Evolutionary conservation across 805 yeast species (phyloP), one percentile per base, ranked within the genome.

Genomic region (Blastobotrys parvus): DNA sequence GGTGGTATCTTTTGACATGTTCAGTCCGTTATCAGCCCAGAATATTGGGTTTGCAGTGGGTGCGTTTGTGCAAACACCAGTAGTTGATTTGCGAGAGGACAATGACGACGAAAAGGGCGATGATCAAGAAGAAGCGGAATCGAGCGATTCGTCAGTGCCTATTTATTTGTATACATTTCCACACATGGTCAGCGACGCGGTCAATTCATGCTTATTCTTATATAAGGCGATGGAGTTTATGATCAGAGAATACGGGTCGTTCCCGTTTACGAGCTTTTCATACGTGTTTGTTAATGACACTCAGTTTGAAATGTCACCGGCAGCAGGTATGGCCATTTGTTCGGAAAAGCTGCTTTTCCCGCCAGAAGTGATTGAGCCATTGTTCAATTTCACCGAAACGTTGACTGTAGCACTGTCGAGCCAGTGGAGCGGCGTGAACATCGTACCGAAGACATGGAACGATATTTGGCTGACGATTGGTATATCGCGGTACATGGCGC

Each of bases 21-120:
- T 80, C 56, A 84, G 80, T 43, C 95, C 97, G 0, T 82, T 87
- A 1, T 81, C 94, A 30, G 86, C 98, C 0, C 97, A 89, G 52
- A 97, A 90, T 61, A 70, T 92, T 17, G 97, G 97, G 0, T 92
- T 94, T 80, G 89, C 95, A 0, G 75, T 88, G 3, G 98, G 97
- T 0, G 81, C 95, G 2, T 92, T 90, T 59, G 79, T 80, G 34
- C 74, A 75, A 42, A 65, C 78, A 2, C 75, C 78, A 0, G 54
- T 87, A 23, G 60, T 78, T 5, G 75, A 71, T 35, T 53, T 64
- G 22, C 65, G 56, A 38, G 49, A 50, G 7, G 55, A 48, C 8
- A 55, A 51, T 10, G 59, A 60, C 16, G 37, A 39, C n/a, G 22
- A 17, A 3, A 21, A 22, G 10, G 64, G 58, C 18, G 64, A 62